Evolutionary conservation across 2,329 filamentous ascomycete genomes (phyloP).

Genomic region (Tolypocladium sp.): DNA sequence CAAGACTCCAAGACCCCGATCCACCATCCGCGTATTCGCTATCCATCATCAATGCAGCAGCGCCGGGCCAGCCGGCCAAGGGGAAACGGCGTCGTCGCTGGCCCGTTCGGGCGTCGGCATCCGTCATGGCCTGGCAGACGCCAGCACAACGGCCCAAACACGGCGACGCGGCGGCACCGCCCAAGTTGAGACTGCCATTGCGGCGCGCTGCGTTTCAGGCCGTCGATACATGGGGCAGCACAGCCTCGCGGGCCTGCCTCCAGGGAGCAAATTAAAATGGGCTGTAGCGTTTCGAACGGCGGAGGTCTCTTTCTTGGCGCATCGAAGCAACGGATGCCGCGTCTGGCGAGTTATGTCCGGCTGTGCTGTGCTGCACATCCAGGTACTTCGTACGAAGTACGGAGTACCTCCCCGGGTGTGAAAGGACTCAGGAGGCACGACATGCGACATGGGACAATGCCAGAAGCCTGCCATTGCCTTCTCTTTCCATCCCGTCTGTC

Average conservation of each 20-base stretch:
- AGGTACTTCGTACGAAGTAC: too few species aligned
- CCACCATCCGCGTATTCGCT: neutral
- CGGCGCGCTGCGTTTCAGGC: neutral
- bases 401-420: too few species aligned
- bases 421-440: neutral
- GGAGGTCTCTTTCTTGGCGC: neutral
- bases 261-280: neutral
- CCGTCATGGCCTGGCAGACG: neutral
- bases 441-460: neutral
- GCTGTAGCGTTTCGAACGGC: neutral
- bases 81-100: neutral
- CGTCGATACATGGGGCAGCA: neutral
- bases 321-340: neutral
- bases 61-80: too few species aligned
- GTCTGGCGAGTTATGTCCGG: neutral
- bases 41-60: neutral
- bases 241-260: neutral
- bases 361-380: neutral
- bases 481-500: neutral
- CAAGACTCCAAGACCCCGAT: neutral
- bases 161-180: neutral
- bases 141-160: neutral
- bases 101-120: neutral
- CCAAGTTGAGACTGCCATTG: neutral
- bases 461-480: neutral